phyloP scores from a whole-genome alignment of 139 green algal species.

The Coelastrella sp. region DNA sequence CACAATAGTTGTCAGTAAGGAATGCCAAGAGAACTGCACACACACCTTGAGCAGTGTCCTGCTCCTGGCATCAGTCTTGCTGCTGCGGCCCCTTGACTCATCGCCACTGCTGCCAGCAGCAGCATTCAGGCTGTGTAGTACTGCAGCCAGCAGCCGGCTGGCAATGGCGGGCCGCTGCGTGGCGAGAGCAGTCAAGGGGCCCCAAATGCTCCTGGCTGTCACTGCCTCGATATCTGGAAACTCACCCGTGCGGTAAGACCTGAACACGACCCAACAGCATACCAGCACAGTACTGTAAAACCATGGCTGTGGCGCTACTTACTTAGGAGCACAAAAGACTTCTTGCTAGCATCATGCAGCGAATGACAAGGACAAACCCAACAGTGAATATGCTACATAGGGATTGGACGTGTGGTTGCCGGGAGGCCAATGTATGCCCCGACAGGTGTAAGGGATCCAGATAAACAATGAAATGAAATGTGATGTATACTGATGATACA shows the following conservation, averaged over 20 bases:
- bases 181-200: background rate
- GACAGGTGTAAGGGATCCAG: no score
- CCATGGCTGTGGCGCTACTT: no score
- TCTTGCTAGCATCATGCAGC: background rate
- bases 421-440: no score
- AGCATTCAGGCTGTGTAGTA: background rate
- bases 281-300: no score
- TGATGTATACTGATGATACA: background rate
- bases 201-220: background rate
- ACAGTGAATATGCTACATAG: background rate
- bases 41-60: background rate
- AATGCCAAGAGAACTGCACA: background rate
- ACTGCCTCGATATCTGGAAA: conserved; percentile 27
- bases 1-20: background rate
- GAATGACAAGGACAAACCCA: background rate
- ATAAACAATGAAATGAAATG: no score
- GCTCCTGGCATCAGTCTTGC: background rate
- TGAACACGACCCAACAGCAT: background rate
- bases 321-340: no score
- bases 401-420: no score
- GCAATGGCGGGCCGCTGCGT: background rate
- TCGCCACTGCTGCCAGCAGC: conserved; percentile 12
- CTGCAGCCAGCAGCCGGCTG: conserved; percentile 11
- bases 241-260: conserved; percentile 20
- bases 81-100: background rate